Conservation (phyloP, 164 flowering plant species). For the Platanus orientalis region DNA sequence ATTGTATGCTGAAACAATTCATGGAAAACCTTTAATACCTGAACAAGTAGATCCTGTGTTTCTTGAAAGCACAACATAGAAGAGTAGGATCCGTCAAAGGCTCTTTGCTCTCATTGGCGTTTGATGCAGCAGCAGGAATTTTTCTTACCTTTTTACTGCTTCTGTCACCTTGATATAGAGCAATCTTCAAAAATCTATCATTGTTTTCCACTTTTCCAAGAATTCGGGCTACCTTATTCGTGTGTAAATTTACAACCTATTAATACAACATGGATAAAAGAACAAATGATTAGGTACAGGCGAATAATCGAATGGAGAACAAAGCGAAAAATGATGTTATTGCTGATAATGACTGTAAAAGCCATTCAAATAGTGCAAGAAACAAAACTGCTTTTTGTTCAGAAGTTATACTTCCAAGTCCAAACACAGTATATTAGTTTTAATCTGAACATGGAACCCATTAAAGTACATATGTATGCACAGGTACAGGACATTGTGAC, state of each 20-base stretch:
- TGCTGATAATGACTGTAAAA: neutral
- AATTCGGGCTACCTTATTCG: conserved; percentile 85
- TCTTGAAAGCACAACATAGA: conserved; percentile 98
- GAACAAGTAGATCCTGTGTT: conserved; percentile 86
- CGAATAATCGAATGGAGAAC: neutral
- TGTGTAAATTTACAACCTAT: conserved; percentile 86
- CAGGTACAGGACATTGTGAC: conserved; percentile 6
- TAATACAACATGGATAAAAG: conserved; percentile 1
- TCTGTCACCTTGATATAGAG: conserved; percentile 89
- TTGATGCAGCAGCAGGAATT: conserved; percentile 80
- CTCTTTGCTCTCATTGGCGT: conserved; percentile 92
- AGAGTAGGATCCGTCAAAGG: conserved; percentile 90
- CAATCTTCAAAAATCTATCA: conserved; percentile 88
- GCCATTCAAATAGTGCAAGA: neutral
- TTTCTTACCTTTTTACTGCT: conserved; percentile 88
- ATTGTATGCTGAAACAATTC: neutral
- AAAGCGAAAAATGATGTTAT: neutral
- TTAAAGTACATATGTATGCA: neutral
- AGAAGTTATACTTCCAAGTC: no score
- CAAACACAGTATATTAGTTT: no score
- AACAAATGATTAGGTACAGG: neutral
- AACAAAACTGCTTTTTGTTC: no score
- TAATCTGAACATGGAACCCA: neutral
- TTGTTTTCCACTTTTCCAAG: conserved; percentile 98
- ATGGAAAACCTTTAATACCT: conserved; percentile 39